phyloP scores from a whole-genome alignment of 192 early-diverging fungal species.

The Coemansia pectinata region DNA sequence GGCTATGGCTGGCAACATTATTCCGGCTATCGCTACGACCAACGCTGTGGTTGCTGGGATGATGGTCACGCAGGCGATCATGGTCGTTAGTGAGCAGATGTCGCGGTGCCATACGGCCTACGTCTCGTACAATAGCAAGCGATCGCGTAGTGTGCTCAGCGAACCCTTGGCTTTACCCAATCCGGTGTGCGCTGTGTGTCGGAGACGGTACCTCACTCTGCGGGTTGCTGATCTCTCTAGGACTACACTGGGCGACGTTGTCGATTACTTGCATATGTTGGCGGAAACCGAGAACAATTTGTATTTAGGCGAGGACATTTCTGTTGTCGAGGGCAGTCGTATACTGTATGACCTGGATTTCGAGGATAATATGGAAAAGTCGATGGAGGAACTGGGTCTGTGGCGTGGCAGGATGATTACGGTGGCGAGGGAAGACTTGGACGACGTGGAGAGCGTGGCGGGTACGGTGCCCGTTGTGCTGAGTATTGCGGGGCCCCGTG shows the following conservation, averaged over 20 bases:
- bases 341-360: constrained; percentile 89
- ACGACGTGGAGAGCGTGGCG: neutral
- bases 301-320: constrained; percentile 69
- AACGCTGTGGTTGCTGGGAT: constrained; percentile 96
- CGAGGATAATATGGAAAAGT: constrained; percentile 70
- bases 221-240: constrained; percentile 60
- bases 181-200: constrained; percentile 77
- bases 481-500: constrained; percentile 16
- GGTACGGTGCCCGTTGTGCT: constrained; percentile 32
- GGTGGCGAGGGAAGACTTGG: constrained; percentile 33
- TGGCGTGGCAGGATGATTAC: constrained; percentile 38
- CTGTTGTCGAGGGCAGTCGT: constrained; percentile 69
- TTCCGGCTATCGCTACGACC: constrained; percentile 97
- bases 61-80: constrained; percentile 86
- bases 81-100: constrained; percentile 56
- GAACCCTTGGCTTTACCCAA: constrained; percentile 71
- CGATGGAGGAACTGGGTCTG: constrained; percentile 64
- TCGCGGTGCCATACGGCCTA: constrained; percentile 57
- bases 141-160: constrained; percentile 61
- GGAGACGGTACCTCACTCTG: constrained; percentile 58
- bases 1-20: constrained; percentile 99
- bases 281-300: constrained; percentile 50
- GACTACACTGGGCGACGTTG: constrained; percentile 69
- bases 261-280: constrained; percentile 53
- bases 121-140: constrained; percentile 60